phyloP scores from a whole-genome alignment of 352 stramenopile species.

The Phytophthora foliorum region DNA sequence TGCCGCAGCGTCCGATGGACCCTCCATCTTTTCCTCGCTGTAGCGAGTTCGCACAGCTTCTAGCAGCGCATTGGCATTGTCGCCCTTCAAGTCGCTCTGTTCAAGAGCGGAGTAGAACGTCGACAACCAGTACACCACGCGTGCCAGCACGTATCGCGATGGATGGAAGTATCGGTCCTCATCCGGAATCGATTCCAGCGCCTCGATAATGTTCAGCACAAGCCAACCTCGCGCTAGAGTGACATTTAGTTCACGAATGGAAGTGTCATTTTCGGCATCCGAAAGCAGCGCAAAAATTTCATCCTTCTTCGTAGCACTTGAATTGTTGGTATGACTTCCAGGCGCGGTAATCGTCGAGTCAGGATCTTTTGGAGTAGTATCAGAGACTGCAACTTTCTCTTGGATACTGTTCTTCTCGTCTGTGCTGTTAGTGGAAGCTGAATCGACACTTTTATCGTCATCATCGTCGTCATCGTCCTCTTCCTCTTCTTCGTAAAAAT shows the following conservation, averaged over 20 bases:
- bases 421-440: not conserved
- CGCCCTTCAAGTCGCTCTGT: conserved; percentile 18
- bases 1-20: conserved; percentile 42
- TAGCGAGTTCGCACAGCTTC: conserved; percentile 35
- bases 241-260: conserved; percentile 26
- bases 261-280: conserved; percentile 17
- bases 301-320: conserved; percentile 50
- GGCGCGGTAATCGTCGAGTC: not conserved
- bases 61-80: conserved; percentile 27
- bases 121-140: conserved; percentile 62
- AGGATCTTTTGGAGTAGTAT: not conserved
- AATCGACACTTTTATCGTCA: conserved; percentile 10
- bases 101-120: conserved; percentile 37
- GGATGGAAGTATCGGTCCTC: conserved; percentile 88
- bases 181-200: conserved; percentile 77
- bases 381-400: not conserved
- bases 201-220: conserved; percentile 76
- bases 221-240: conserved; percentile 47
- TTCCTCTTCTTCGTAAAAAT: conserved; percentile 68
- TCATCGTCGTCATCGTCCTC: conserved; percentile 40
- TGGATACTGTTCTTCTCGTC: conserved; percentile 16
- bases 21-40: conserved; percentile 24
- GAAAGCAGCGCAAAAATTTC: conserved; percentile 52
- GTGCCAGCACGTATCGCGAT: conserved; percentile 68
- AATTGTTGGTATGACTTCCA: conserved; percentile 14